A percentile compares a stretch with the other conserved stretches of the same genome.
phyloP scores from a whole-genome alignment of 192 early-diverging fungal species.

The Entrophospora sp. region DNA sequence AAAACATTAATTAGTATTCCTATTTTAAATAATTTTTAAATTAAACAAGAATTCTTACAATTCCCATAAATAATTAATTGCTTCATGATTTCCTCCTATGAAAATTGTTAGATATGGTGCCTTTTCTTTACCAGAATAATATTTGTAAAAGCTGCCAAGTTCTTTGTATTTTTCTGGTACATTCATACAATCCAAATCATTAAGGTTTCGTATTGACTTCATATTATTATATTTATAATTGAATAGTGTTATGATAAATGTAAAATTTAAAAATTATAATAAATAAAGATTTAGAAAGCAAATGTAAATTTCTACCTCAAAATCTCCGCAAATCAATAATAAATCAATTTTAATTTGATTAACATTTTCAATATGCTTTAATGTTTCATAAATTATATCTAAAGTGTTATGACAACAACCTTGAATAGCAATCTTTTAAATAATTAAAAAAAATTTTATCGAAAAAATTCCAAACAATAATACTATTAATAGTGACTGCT shows the following conservation, averaged over 20 bases:
- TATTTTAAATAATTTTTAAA: not conserved
- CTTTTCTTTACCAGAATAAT: slow-evolving; percentile 73
- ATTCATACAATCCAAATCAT: slow-evolving; percentile 73
- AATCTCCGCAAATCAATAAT: slow-evolving; percentile 94
- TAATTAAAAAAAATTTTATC: too few relatives aligned
- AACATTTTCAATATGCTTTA: slow-evolving; percentile 51
- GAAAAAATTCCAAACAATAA: too few relatives aligned
- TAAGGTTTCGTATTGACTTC: slow-evolving; percentile 71
- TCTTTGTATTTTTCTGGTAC: slow-evolving; percentile 79
- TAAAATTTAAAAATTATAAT: not conserved
- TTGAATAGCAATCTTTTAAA: slow-evolving; percentile 86
- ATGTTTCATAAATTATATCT: slow-evolving; percentile 77
- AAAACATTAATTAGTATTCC: too few relatives aligned
- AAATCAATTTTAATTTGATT: slow-evolving; percentile 73
- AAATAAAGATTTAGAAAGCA: too few relatives aligned
- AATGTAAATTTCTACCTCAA: slow-evolving; percentile 60
- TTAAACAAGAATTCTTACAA: slow-evolving; percentile 44
- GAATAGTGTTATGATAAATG: too few relatives aligned
- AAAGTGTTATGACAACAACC: slow-evolving; percentile 96
- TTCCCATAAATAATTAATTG: slow-evolving; percentile 90
- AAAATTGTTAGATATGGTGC: slow-evolving; percentile 89
- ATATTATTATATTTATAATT: too few relatives aligned
- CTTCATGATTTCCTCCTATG: slow-evolving; percentile 98
- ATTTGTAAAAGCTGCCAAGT: slow-evolving; percentile 85
- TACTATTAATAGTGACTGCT: too few relatives aligned